Percentiles rank a stretch among this genome's conserved stretches.
Conservation (phyloP, 164 flowering plant species). For the Aristolochia fimbriata region DNA sequence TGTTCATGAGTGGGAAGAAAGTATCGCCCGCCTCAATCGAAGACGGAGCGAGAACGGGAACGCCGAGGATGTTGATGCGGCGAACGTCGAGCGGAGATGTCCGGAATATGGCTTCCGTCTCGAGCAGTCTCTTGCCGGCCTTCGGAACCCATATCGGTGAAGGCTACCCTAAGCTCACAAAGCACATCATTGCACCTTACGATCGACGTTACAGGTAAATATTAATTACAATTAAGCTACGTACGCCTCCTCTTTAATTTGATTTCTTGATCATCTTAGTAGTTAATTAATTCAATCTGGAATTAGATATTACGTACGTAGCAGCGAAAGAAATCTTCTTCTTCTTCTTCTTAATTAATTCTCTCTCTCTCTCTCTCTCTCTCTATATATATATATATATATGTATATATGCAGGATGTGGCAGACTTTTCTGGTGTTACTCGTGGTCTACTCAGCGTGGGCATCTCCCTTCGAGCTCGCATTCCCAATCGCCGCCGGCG, state of each 20-base stretch:
- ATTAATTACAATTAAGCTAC: neutral
- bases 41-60: neutral
- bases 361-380: neutral
- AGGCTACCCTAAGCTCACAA: constrained; percentile 25
- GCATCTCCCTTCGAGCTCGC: constrained; percentile 81
- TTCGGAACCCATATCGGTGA: constrained; percentile 61
- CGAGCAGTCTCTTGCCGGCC: constrained; percentile 77
- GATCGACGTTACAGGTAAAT: constrained; percentile 64
- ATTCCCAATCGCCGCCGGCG: constrained; percentile 37
- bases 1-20: too few species aligned
- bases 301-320: too few species aligned
- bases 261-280: too few species aligned
- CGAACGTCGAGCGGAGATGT: constrained; percentile 38
- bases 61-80: constrained; percentile 24
- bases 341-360: too few species aligned
- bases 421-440: constrained; percentile 66
- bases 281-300: too few species aligned
- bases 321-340: too few species aligned
- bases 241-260: neutral
- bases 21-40: neutral
- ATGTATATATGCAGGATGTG: too few species aligned
- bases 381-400: too few species aligned
- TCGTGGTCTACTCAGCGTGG: constrained; percentile 86
- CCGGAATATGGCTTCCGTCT: constrained; percentile 50
- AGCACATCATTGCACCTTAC: constrained; percentile 55